Percentiles rank a stretch among this genome's conserved stretches.
These are phyloP conservation scores for Cryptosporidium canis DNA, from an alignment of 169 alveolate genomes.

Conservation along the genomic window DNA sequence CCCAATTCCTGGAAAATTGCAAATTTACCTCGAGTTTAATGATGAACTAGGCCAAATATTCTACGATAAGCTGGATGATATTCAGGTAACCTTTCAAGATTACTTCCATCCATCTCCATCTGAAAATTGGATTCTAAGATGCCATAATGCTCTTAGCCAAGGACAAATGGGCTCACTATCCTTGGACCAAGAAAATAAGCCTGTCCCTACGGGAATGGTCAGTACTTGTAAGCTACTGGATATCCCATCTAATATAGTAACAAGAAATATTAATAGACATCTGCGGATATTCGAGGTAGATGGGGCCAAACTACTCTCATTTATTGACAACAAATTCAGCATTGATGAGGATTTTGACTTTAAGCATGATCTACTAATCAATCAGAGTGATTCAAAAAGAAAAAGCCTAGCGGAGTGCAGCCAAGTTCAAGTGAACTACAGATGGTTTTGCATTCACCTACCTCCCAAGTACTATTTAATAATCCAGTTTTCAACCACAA, in stretches of 20 bases:
- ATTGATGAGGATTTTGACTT: slow-evolving; percentile 39
- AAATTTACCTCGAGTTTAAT: slow-evolving; percentile 9
- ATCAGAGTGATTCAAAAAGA: neutral
- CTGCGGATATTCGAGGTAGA: neutral
- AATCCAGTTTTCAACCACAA: slow-evolving; percentile 52
- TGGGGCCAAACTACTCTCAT: neutral
- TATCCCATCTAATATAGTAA: neutral
- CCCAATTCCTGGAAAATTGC: slow-evolving; percentile 25
- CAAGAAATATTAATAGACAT: neutral
- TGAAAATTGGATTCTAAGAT: neutral
- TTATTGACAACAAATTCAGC: neutral
- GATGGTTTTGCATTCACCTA: slow-evolving; percentile 53
- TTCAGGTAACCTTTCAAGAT: slow-evolving; percentile 41
- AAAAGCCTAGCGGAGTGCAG: neutral
- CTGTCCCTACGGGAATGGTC: neutral
- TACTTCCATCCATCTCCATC: slow-evolving; percentile 21
- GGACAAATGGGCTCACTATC: neutral
- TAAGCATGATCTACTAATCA: slow-evolving; percentile 56
- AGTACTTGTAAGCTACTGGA: slow-evolving; percentile 30
- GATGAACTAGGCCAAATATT: slow-evolving; percentile 10
- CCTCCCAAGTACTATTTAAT: slow-evolving; percentile 18
- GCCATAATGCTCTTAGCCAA: neutral
- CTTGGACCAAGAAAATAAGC: neutral
- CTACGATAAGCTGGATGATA: neutral
- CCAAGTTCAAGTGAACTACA: neutral